Evolutionary conservation across 169 alveolate genomes (phyloP).

Genomic region (Plasmodium cynomolgi): DNA sequence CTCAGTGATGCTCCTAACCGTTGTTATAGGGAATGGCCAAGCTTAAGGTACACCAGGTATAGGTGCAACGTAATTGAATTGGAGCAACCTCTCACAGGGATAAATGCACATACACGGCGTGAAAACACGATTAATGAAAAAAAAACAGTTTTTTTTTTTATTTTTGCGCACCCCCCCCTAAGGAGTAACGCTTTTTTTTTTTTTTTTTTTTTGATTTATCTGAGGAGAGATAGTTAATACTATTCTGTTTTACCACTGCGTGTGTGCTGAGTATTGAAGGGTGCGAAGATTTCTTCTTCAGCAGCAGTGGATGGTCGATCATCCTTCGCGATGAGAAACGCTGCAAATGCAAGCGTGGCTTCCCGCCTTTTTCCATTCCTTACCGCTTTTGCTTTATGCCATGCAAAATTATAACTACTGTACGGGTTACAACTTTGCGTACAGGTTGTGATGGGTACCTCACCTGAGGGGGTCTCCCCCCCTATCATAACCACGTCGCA

Average conservation of each 20-base stretch:
- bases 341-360: background rate
- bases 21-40: background rate
- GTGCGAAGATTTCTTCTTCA: background rate
- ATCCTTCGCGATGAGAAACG: background rate
- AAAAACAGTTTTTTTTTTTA: background rate
- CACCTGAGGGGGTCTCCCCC: background rate
- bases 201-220: background rate
- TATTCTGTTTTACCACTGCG: background rate
- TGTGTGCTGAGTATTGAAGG: background rate
- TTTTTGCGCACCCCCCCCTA: background rate
- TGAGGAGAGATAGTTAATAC: background rate
- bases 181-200: background rate
- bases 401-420: background rate
- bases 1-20: background rate
- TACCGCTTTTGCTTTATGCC: background rate
- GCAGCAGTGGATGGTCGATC: background rate
- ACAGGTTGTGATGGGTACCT: background rate
- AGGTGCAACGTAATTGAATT: background rate
- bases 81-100: background rate
- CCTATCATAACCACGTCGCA: background rate
- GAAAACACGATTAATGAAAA: background rate
- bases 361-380: background rate
- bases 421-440: background rate
- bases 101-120: background rate
- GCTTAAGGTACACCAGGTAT: background rate